Evolutionary conservation across 495 filamentous ascomycete species (phyloP), one percentile per base, ranked within the genome.

Genomic region (Lasiosphaeria miniovina): DNA sequence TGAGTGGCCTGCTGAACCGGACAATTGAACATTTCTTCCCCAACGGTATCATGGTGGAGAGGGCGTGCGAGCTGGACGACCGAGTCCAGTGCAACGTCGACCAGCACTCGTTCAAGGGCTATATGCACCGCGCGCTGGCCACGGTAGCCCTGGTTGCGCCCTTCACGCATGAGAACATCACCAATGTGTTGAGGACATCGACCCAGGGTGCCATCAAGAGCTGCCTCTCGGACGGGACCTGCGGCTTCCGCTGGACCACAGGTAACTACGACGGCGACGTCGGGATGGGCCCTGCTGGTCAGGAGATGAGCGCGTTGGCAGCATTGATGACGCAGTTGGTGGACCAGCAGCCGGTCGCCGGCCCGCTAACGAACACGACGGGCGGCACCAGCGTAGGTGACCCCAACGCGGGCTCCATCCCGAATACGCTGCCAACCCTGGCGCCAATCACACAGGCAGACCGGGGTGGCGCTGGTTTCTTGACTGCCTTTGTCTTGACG

Each of bases 31-130:
- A 81, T 65, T 88, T 88, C 76, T 87, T 85, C 68, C 65, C 73
- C 31, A 58, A 79, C 32, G 68, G 75, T 49, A 72, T 85, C 52
- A 81, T 87, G 76, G 74, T 82, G 58, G 90, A 93, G 69, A 74
- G 82, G 45, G 79, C 85, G 17, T 95, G 90, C 75, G 90, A 93
- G 63, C 65, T 71, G 4, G 24, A 54, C 2, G 66, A 69, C 52
- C 54, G 56, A 10, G 50, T 68, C 14, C 74, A 76, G 4, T 93
- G 90, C 76, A 84, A 89, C 64, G 79, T 82, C 49, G 90, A 94
- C 65, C 88, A 91, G 75, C 82, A 81, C 48, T 90, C 87, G 15
- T 96, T 93, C 84, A 96, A 94, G 72, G 89, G 89, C n/a, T 95
- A 92, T 76, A 80, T 93, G 46, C 78, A 89, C 32, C 89, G 91